Percentiles rank a stretch among this genome's conserved stretches.
Evolutionary conservation across 1,284 basidiomycete genomes (phyloP).

Genomic region (Coniferiporia sulphurascens): DNA sequence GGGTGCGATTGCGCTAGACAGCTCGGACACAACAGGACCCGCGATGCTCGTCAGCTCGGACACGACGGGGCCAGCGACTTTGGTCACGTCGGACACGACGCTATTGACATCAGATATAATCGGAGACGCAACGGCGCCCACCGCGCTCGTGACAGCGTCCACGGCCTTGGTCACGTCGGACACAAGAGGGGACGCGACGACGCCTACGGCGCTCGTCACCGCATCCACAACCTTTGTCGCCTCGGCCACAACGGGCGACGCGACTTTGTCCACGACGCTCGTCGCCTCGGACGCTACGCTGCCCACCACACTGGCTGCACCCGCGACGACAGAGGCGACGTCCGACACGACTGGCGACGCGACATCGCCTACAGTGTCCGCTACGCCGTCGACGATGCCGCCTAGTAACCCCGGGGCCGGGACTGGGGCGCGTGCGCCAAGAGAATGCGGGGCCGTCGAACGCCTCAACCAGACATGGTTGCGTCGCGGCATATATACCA

Average conservation of each 20-base stretch:
- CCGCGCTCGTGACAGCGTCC: neutral
- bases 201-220: neutral
- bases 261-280: neutral
- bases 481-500: too few relatives aligned
- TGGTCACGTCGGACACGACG: neutral
- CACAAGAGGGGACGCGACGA: neutral
- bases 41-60: neutral
- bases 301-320: neutral
- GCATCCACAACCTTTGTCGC: neutral
- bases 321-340: neutral
- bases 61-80: neutral
- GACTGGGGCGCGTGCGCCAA: neutral
- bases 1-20: neutral
- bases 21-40: neutral
- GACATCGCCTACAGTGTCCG: neutral
- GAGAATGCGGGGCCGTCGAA: too few relatives aligned
- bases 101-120: neutral
- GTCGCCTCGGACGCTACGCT: too few relatives aligned
- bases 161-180: neutral
- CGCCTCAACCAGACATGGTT: too few relatives aligned
- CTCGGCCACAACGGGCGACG: too few relatives aligned
- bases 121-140: too few relatives aligned
- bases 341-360: neutral
- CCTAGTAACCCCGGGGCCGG: neutral
- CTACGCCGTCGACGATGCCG: neutral